Percentiles rank a stretch among this genome's conserved stretches.
Conservation (phyloP, 805 yeast species). For the Nakazawaea ishiwadae region DNA sequence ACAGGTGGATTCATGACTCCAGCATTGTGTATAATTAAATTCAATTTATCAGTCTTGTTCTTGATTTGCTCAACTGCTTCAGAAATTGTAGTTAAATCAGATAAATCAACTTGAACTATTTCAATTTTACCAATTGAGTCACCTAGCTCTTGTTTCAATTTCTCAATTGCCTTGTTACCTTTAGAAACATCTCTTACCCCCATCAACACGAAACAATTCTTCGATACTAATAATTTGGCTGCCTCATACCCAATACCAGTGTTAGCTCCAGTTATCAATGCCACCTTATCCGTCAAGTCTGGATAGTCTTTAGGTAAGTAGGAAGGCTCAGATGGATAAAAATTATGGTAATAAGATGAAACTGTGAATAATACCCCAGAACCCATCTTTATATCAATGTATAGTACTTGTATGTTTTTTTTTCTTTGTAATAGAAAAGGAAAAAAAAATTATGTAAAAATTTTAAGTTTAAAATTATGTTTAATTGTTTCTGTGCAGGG, state of each 20-base stretch:
- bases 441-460: too few species aligned
- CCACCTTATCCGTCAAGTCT: slow-evolving; percentile 30
- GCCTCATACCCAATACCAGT: slow-evolving; percentile 29
- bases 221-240: slow-evolving; percentile 17
- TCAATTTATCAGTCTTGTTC: slow-evolving; percentile 22
- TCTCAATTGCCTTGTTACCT: slow-evolving; percentile 21
- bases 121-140: slow-evolving; percentile 11
- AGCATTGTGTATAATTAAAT: slow-evolving; percentile 37
- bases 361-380: not conserved
- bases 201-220: not conserved
- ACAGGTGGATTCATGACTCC: slow-evolving; percentile 38
- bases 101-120: slow-evolving; percentile 24
- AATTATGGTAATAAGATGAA: not conserved
- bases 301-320: slow-evolving; percentile 42
- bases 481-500: too few species aligned
- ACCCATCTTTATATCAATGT: not conserved
- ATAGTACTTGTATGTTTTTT: too few species aligned
- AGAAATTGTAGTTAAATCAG: slow-evolving; percentile 37
- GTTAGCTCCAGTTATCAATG: slow-evolving; percentile 35
- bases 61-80: slow-evolving; percentile 29
- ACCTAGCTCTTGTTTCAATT: slow-evolving; percentile 18
- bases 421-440: too few species aligned
- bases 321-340: slow-evolving; percentile 42
- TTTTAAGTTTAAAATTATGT: too few species aligned
- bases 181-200: not conserved